Percentiles rank a stretch among this genome's conserved stretches.
Evolutionary conservation across 441 rosid genomes (phyloP).

Genomic region (Biscutella laevigata): DNA sequence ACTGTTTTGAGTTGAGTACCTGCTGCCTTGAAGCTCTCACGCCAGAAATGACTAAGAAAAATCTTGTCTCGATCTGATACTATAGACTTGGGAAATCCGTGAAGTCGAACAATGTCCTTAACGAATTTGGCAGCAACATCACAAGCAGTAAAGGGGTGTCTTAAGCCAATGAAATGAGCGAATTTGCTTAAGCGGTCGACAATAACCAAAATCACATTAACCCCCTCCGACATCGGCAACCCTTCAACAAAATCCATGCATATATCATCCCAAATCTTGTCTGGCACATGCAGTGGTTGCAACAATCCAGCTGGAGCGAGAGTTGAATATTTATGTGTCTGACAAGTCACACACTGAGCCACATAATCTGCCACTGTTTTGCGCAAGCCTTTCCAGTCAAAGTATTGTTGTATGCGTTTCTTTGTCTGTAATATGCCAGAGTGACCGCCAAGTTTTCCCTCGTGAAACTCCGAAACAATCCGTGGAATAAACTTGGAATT

Average conservation of each 20-base stretch:
- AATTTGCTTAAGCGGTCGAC: neutral
- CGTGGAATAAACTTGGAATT: too few species aligned
- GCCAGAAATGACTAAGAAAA: too few species aligned
- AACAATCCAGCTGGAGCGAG: neutral
- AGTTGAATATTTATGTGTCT: neutral
- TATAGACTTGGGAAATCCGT: neutral
- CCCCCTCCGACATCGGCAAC: fast-evolving
- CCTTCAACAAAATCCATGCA: neutral
- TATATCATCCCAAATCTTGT: fast-evolving
- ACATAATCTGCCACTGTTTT: neutral
- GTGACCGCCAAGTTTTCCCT: neutral
- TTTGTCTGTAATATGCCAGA: neutral
- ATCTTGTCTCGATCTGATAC: neutral
- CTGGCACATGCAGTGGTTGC: fast-evolving
- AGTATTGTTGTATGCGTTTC: neutral
- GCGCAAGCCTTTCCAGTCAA: neutral
- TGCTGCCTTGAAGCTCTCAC: too few species aligned
- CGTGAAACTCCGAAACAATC: too few species aligned
- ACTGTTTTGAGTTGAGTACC: too few species aligned
- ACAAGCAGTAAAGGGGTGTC: neutral
- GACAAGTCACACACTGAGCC: neutral
- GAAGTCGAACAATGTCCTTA: neutral
- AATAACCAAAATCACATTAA: neutral
- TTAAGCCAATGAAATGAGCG: neutral
- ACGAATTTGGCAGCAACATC: neutral